Evolutionary conservation across 805 yeast species (phyloP).

Genomic region (Candida tallmaniae): DNA sequence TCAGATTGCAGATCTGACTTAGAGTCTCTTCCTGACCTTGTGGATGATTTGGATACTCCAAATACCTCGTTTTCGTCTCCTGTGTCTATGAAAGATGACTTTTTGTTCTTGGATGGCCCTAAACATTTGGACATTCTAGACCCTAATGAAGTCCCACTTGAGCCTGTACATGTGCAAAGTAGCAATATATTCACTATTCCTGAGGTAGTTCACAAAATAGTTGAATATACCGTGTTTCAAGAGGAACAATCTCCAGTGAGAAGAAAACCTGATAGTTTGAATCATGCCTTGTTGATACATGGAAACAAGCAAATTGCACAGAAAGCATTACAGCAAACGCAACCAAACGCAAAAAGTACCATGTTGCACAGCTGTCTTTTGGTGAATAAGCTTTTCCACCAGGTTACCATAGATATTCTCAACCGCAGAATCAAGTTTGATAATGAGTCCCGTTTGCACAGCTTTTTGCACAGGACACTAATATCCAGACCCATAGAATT

Average conservation of each 20-base stretch:
- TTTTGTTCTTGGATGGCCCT: constrained; percentile 14
- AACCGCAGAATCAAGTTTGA: constrained; percentile 54
- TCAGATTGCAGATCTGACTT: constrained; percentile 20
- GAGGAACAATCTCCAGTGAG: constrained; percentile 54
- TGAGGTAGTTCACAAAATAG: constrained; percentile 62
- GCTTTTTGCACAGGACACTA: constrained; percentile 28
- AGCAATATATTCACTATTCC: constrained; percentile 65
- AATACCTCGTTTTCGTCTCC: constrained; percentile 9
- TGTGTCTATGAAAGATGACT: constrained; percentile 7
- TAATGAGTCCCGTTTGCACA: constrained; percentile 41
- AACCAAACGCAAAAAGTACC: constrained; percentile 13
- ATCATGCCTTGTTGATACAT: constrained; percentile 66
- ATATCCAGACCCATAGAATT: constrained; percentile 39
- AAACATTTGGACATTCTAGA: constrained; percentile 60
- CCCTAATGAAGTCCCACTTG: background rate
- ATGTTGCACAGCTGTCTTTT: constrained; percentile 59
- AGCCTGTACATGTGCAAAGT: background rate
- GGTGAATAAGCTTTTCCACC: constrained; percentile 67
- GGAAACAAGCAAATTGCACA: constrained; percentile 48
- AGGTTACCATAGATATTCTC: constrained; percentile 50
- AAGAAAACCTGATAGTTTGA: constrained; percentile 62
- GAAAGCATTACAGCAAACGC: constrained; percentile 32
- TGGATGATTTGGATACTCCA: constrained; percentile 18
- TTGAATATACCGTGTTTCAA: constrained; percentile 56
- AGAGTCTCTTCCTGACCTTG: constrained; percentile 35